Evolutionary conservation across 345 rosid genomes (phyloP).

Genomic region (Eucalyptus rudis): DNA sequence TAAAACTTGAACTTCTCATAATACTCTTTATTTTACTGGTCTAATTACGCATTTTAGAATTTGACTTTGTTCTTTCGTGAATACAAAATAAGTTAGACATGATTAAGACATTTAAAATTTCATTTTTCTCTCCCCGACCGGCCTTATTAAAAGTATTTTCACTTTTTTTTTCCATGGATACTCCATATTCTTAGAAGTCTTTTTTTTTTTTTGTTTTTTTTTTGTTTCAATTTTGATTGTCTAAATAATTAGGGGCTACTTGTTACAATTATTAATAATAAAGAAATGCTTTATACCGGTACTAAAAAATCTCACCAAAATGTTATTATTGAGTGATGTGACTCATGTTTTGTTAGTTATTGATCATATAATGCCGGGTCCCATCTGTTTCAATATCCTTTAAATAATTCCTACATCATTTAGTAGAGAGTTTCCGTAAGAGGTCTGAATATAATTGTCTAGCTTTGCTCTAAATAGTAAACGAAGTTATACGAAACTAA

Average conservation of each 20-base stretch:
- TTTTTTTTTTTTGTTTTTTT: no score
- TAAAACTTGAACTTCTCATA: background rate
- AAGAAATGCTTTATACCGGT: background rate
- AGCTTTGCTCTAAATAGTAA: background rate
- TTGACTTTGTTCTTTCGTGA: background rate
- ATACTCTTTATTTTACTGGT: background rate
- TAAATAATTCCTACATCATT: background rate
- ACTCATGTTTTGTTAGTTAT: background rate
- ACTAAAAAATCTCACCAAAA: background rate
- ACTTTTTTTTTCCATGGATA: background rate
- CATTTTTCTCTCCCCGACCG: background rate
- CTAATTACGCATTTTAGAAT: background rate
- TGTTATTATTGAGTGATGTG: background rate
- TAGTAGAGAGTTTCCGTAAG: background rate
- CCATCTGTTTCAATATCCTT: background rate
- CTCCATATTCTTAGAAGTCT: background rate
- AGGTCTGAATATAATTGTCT: background rate
- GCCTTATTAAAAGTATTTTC: background rate
- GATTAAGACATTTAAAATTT: background rate
- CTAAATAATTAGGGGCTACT: background rate
- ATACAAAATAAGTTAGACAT: background rate
- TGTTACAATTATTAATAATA: background rate
- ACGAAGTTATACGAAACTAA: background rate
- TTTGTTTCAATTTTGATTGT: background rate
- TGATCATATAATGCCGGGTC: background rate